Evolutionary conservation across 2,329 filamentous ascomycete species (phyloP).

Genomic region (Ceratocystis smalleyi): DNA sequence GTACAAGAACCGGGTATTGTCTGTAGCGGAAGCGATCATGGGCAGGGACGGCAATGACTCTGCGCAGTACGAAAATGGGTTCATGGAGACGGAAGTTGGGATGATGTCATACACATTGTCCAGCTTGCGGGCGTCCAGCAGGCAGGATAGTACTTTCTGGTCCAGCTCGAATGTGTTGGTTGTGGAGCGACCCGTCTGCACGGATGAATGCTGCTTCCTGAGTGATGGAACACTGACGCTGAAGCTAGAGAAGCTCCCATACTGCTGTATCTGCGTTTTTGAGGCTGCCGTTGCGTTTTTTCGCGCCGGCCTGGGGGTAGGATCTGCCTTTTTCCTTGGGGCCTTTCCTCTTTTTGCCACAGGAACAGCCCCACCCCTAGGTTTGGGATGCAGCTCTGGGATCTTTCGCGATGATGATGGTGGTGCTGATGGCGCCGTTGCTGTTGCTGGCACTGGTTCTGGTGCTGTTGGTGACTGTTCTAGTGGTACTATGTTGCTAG

Average conservation of each 20-base stretch:
- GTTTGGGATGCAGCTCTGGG: neutral
- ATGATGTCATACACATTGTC: conserved; percentile 5
- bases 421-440: neutral
- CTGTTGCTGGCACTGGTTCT: neutral
- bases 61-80: neutral
- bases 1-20: conserved; percentile 14
- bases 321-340: neutral
- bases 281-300: conserved; percentile 5
- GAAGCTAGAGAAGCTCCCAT: conserved; percentile 12
- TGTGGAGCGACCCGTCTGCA: neutral
- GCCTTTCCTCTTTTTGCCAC: neutral
- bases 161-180: conserved; percentile 6
- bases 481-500: too few species aligned
- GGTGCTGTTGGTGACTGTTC: neutral
- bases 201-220: neutral
- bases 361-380: neutral
- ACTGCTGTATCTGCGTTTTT: conserved; percentile 9
- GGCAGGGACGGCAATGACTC: neutral
- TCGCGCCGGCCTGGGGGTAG: neutral
- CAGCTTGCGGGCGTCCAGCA: conserved; percentile 10
- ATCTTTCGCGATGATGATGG: neutral
- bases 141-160: conserved; percentile 11
- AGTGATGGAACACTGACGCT: conserved; percentile 3
- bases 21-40: conserved; percentile 1
- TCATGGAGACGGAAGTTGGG: neutral